Base-by-base conservation (phyloP, 2,329 filamentous ascomycete genomes). In the Colletotrichum sp. region DNA sequence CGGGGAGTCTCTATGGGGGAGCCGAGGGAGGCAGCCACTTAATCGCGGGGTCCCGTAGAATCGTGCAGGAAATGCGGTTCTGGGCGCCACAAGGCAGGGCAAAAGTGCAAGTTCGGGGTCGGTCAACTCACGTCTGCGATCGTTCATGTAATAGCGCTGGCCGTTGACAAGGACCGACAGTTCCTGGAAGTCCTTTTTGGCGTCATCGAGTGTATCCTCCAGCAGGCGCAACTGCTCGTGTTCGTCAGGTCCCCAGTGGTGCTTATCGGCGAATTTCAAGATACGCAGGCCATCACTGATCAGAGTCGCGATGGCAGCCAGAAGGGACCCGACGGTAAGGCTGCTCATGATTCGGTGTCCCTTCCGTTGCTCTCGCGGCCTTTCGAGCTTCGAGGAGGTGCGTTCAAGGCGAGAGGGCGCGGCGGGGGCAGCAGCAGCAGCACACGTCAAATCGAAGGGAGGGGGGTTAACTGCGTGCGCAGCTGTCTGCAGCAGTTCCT, bases 111-210 rank as follows among this genome's bases (percentile, higher is more conserved):
- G 21, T 60, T 24, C 24, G 44, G 55, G 59, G 44, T 24, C n/a
- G 39, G 6, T 55, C 39, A 26, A 85, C 89, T 78, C 83, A 91
- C 90, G 79, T 73, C 86, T 89, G 71, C 89, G 85, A 80, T 92
- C 90, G 76, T 89, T 88, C 80, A 92, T 88, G 79, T 92, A 92
- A 81, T 92, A 90, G 62, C 88, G 85, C 79, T 89, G 87, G 34
- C 90, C 90, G 78, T 90, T 89, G 70, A 92, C 87, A 59, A 92
- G 84, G 63, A 86, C 85, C 26, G 87, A 87, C 75, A 92, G 85
- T 80, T 90, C 88, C 83, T 92, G 90, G 78, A 92, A 92, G 83
- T 92, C 90, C 81, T 87, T 88, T 83, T 89, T 90, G 72, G 91
- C 91, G 78, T 91, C 90, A 80, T 92, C 89, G 68, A 92, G 85